These are phyloP conservation scores for Anthracocystis setariae DNA, from an alignment of 1,284 basidiomycete genomes.

Conservation along the genomic window DNA sequence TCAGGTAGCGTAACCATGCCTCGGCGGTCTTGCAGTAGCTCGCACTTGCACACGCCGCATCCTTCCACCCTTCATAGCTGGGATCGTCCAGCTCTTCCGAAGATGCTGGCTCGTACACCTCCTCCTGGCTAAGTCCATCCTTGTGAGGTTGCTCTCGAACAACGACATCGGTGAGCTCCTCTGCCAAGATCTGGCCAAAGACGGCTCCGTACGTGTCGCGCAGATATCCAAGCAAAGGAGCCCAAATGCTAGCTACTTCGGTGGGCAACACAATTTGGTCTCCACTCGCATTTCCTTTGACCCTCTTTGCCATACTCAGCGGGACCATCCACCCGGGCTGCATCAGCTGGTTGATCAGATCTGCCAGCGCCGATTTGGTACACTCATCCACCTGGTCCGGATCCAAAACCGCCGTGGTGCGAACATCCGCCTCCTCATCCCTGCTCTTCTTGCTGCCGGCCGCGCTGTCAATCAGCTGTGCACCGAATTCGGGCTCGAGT, in stretches of 20 bases:
- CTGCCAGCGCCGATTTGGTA: constrained; percentile 22
- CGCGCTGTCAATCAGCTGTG: constrained; percentile 27
- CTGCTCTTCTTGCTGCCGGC: constrained; percentile 13
- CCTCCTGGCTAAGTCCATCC: background rate
- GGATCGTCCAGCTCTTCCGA: constrained; percentile 12
- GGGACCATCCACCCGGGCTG: constrained; percentile 41
- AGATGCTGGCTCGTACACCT: background rate
- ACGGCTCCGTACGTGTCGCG: constrained; percentile 26
- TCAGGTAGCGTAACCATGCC: constrained; percentile 37
- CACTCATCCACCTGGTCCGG: constrained; percentile 46
- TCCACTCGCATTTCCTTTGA: background rate
- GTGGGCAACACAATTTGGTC: constrained; percentile 12
- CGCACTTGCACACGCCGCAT: background rate
- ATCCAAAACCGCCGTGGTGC: constrained; percentile 14
- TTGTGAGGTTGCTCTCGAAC: background rate
- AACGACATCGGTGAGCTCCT: constrained; percentile 28
- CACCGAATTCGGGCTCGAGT: constrained; percentile 25
- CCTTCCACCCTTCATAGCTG: constrained; percentile 21
- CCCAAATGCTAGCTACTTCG: constrained; percentile 27
- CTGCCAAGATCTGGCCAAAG: constrained; percentile 29
- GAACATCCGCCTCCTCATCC: constrained; percentile 25
- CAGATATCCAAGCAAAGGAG: constrained; percentile 30
- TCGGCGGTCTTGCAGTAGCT: constrained; percentile 34
- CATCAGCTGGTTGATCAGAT: constrained; percentile 30
- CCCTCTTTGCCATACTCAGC: constrained; percentile 34